Evolutionary conservation across 768 basidiomycete genomes (phyloP).

Genomic region (Termitomyces sp.): DNA sequence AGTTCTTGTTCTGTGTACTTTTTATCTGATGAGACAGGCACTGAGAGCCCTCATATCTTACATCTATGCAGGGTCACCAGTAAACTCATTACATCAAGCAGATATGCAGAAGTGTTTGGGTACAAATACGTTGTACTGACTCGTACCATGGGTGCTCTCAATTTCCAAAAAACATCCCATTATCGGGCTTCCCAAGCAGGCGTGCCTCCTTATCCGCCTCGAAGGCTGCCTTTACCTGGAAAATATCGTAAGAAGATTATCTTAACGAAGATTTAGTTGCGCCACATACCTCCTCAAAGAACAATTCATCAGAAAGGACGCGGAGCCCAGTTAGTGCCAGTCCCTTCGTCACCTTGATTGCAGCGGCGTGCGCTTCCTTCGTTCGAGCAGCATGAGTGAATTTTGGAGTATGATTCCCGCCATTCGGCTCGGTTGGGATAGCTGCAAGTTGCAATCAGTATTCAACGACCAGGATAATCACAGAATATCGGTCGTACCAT

Average conservation of each 20-base stretch:
- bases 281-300: conserved; percentile 45
- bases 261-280: not conserved
- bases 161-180: not conserved
- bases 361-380: conserved; percentile 55
- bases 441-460: conserved; percentile 34
- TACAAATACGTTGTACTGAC: not conserved
- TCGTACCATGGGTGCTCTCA: not conserved
- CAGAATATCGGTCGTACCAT: conserved; percentile 32
- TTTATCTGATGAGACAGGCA: not conserved
- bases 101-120: not conserved
- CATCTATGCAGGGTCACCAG: not conserved
- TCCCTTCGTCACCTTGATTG: conserved; percentile 52
- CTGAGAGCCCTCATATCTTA: not conserved
- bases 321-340: conserved; percentile 60
- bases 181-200: not conserved
- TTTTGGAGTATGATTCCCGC: conserved; percentile 71
- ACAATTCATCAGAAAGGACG: conserved; percentile 51
- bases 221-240: conserved; percentile 20
- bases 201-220: conserved; percentile 3
- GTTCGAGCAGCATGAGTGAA: conserved; percentile 59
- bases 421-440: conserved; percentile 65
- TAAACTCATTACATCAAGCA: not conserved
- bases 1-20: not conserved
- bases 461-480: not conserved
- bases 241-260: not conserved